A percentile compares a stretch with the other conserved stretches of the same genome.
Evolutionary conservation across 441 rosid genomes (phyloP).

Genomic region (Francoa sonchifolia): DNA sequence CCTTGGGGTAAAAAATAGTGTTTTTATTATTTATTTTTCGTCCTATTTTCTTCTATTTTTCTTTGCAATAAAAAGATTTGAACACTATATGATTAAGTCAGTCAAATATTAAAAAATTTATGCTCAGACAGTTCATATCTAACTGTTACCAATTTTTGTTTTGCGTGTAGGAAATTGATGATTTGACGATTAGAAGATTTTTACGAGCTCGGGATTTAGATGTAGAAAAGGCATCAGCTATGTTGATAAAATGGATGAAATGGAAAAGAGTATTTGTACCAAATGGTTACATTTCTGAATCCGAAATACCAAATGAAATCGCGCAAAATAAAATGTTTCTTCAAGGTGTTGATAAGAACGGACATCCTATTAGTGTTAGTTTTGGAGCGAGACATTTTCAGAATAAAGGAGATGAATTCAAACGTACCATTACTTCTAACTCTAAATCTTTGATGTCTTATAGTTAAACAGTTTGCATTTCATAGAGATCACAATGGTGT

Average conservation of each 20-base stretch:
- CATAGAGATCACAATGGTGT: too few species aligned
- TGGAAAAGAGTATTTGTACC: constrained; percentile 3
- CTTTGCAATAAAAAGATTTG: too few species aligned
- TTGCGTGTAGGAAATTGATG: neutral
- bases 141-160: too few species aligned
- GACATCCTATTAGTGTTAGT: neutral
- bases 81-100: too few species aligned
- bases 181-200: neutral
- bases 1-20: neutral
- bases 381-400: neutral
- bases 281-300: neutral
- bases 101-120: too few species aligned
- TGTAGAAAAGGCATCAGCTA: neutral
- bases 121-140: too few species aligned
- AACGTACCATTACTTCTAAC: too few species aligned
- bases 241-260: neutral
- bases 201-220: neutral
- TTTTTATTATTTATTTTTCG: too few species aligned
- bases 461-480: too few species aligned
- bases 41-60: too few species aligned
- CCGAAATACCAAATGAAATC: neutral
- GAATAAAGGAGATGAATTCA: neutral
- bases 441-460: too few species aligned
- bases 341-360: constrained; percentile 1
- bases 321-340: neutral